These are phyloP conservation scores for Saitozyma podzolica DNA, from an alignment of 768 basidiomycete genomes.

Conservation along the genomic window DNA sequence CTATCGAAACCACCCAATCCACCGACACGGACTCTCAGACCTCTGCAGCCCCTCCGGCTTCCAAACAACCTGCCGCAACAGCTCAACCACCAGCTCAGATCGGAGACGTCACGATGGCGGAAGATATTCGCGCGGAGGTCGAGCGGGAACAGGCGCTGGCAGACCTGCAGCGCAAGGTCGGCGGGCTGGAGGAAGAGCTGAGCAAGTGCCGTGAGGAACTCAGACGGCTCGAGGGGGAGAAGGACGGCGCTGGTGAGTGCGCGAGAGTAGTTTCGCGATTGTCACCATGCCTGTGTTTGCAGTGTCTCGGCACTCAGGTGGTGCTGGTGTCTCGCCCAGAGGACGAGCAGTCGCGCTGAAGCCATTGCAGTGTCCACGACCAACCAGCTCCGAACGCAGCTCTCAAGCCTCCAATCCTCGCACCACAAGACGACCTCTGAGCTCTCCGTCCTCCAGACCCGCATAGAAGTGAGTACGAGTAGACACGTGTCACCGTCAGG, in stretches of 20 bases:
- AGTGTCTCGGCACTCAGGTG: no score
- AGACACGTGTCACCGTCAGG: slow-evolving; percentile 54
- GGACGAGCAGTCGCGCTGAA: slow-evolving; percentile 39
- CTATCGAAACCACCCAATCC: no score
- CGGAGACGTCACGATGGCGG: slow-evolving; percentile 1
- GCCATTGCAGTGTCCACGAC: slow-evolving; percentile 20
- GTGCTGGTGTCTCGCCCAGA: no score
- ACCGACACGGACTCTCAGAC: no score
- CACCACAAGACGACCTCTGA: slow-evolving; percentile 57
- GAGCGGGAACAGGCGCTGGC: slow-evolving; percentile 44
- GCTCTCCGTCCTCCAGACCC: slow-evolving; percentile 61
- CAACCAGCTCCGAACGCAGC: slow-evolving; percentile 38
- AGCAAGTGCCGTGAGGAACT: slow-evolving; percentile 67
- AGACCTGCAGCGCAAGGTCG: slow-evolving; percentile 35
- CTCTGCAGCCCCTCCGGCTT: no score
- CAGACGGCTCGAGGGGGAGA: slow-evolving; percentile 57
- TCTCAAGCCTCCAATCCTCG: slow-evolving; percentile 30
- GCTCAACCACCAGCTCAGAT: no score
- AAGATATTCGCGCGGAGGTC: slow-evolving; percentile 37
- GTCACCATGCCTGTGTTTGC: background rate
- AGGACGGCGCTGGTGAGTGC: slow-evolving; percentile 56
- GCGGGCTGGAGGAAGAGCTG: slow-evolving; percentile 56
- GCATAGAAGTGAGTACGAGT: slow-evolving; percentile 67
- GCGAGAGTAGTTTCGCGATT: slow-evolving; percentile 19
- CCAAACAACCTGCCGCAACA: no score